Conservation (phyloP, 208 protist genomes). For the Naegleria gruberi region DNA sequence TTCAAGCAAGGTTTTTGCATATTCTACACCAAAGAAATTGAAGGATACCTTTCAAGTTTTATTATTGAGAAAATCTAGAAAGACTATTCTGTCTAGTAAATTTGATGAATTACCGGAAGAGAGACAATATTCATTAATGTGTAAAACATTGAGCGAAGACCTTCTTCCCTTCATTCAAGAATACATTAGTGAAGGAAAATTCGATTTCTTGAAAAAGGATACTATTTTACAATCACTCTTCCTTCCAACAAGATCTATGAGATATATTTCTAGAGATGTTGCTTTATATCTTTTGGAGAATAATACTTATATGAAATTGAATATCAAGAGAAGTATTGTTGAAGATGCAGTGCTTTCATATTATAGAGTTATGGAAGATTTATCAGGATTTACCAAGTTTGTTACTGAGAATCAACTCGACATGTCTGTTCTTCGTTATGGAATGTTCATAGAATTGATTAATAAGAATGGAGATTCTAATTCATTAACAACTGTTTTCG, state of each 20-base stretch:
- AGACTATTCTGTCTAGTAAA: background rate
- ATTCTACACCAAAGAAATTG: background rate
- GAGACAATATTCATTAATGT: background rate
- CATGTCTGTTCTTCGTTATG: background rate
- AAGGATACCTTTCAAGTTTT: background rate
- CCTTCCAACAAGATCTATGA: background rate
- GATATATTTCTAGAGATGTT: background rate
- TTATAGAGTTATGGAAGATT: background rate
- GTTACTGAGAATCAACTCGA: background rate
- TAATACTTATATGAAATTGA: background rate
- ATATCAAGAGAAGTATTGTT: background rate
- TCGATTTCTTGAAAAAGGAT: background rate
- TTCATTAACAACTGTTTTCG: background rate
- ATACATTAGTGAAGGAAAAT: background rate
- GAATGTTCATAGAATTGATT: background rate
- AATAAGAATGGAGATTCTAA: background rate
- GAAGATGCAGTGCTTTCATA: background rate
- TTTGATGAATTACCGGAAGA: background rate
- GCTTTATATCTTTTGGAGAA: background rate
- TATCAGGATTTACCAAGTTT: background rate
- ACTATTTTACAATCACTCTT: background rate
- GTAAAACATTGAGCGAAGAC: background rate
- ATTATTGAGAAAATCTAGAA: background rate
- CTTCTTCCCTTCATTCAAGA: background rate
- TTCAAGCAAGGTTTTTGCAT: background rate